Conservation (phyloP, 768 basidiomycete species). For the Chalciporus chontae region DNA sequence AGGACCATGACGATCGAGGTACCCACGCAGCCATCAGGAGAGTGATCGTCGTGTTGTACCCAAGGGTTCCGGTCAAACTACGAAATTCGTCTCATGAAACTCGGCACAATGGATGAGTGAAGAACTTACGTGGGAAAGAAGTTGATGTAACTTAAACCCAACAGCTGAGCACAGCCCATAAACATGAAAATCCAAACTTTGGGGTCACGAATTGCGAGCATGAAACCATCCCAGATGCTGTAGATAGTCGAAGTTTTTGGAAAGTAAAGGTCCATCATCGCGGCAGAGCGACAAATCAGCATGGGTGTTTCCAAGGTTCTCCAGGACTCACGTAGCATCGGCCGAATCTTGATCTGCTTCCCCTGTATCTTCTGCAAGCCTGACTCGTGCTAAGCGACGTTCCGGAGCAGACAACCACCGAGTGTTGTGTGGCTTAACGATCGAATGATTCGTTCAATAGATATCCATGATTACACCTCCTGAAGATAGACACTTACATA, state of each 20-base stretch:
- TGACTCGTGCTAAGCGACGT: constrained; percentile 59
- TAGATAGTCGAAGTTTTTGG: neutral
- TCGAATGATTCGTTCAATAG: neutral
- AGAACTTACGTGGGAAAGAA: constrained; percentile 52
- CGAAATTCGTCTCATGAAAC: neutral
- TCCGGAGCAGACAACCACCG: constrained; percentile 53
- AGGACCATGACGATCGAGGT: neutral
- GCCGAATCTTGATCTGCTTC: constrained; percentile 55
- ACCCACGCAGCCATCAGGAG: constrained; percentile 60
- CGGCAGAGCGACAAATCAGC: neutral
- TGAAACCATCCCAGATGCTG: constrained; percentile 51
- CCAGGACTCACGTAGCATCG: constrained; percentile 12
- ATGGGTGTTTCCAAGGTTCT: neutral
- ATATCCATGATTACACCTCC: neutral
- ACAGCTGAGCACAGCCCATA: constrained; percentile 46
- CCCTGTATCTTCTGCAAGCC: constrained; percentile 64
- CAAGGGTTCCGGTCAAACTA: constrained; percentile 59
- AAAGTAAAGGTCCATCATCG: neutral
- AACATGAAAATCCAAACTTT: constrained; percentile 54
- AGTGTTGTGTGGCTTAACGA: constrained; percentile 55
- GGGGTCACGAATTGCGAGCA: constrained; percentile 53
- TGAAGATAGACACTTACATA: constrained; percentile 39
- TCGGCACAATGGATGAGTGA: neutral
- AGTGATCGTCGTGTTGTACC: constrained; percentile 55
- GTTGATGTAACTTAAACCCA: constrained; percentile 57